phyloP scores from a whole-genome alignment of 2,329 filamentous ascomycete species.

The Diaporthe sp. region DNA sequence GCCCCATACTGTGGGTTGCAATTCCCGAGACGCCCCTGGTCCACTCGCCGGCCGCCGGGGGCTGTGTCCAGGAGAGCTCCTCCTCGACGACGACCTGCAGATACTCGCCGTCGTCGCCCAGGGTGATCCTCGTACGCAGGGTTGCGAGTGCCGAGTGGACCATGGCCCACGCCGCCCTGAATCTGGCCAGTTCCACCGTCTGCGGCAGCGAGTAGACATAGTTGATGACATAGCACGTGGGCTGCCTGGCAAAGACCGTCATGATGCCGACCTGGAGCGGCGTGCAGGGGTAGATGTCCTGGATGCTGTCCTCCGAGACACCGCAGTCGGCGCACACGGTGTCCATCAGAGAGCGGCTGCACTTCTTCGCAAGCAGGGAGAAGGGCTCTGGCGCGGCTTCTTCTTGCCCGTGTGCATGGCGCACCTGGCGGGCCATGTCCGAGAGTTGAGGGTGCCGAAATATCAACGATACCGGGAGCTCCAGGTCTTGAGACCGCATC shows the following conservation, averaged over 20 bases:
- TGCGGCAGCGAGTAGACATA: background rate
- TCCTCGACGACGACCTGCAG: constrained; percentile 41
- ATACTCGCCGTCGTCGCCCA: background rate
- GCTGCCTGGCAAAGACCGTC: constrained; percentile 39
- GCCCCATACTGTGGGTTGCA: background rate
- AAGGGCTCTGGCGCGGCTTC: background rate
- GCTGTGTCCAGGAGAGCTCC: constrained; percentile 46
- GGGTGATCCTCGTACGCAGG: background rate
- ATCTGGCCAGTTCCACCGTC: background rate
- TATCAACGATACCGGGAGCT: background rate
- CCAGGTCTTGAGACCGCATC: background rate
- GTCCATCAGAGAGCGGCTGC: background rate
- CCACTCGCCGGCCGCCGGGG: background rate
- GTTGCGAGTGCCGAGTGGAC: background rate
- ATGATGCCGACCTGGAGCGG: constrained; percentile 50
- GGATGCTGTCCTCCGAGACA: constrained; percentile 22
- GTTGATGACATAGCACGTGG: background rate
- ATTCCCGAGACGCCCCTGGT: background rate
- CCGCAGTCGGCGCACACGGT: background rate
- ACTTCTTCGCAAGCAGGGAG: background rate
- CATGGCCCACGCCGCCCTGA: background rate
- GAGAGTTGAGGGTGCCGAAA: background rate
- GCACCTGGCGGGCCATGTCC: background rate
- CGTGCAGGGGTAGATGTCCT: constrained; percentile 50
- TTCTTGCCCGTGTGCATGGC: background rate